Evolutionary conservation across 108 stramenopile species (phyloP).

Genomic region (Craspedostauros australis): DNA sequence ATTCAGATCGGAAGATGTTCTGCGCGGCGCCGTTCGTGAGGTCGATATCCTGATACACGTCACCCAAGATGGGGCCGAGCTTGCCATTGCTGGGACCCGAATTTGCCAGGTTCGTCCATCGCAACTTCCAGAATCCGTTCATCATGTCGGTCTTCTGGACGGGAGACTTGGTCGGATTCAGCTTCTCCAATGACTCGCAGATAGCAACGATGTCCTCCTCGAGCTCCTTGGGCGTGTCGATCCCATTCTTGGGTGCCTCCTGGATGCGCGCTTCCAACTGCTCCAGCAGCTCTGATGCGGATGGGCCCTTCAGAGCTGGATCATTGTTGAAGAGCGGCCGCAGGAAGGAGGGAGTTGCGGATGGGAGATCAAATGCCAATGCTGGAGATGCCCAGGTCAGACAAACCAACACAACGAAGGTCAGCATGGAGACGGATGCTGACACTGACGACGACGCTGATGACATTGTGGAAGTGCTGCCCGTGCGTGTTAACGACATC

Average conservation of each 20-base stretch:
- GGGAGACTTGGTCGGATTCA: slow-evolving; percentile 2
- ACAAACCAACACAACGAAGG: no score
- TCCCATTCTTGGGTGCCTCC: slow-evolving; percentile 11
- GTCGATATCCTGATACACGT: slow-evolving; percentile 14
- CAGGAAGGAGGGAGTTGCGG: no score
- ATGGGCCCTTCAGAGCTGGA: no score
- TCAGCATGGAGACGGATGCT: no score
- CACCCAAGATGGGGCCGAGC: slow-evolving; percentile 4
- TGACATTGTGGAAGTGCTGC: no score
- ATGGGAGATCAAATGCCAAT: no score
- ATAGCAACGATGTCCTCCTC: neutral
- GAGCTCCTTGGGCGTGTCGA: slow-evolving; percentile 4
- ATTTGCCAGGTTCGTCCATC: slow-evolving; percentile 7
- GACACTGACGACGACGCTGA: no score
- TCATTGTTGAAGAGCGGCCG: no score
- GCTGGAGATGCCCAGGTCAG: no score
- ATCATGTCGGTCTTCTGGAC: neutral
- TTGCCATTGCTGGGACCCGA: slow-evolving; percentile 7
- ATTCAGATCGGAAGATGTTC: slow-evolving; percentile 6
- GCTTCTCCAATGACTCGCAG: neutral
- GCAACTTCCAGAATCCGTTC: slow-evolving; percentile 12
- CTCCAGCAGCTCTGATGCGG: no score
- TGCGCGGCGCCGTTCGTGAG: neutral
- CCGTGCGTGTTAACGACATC: no score
- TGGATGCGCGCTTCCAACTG: neutral